A percentile compares a stretch with the other conserved stretches of the same genome.
Evolutionary conservation across 2,329 filamentous ascomycete species (phyloP).

Genomic region (Periconia macrospinosa): DNA sequence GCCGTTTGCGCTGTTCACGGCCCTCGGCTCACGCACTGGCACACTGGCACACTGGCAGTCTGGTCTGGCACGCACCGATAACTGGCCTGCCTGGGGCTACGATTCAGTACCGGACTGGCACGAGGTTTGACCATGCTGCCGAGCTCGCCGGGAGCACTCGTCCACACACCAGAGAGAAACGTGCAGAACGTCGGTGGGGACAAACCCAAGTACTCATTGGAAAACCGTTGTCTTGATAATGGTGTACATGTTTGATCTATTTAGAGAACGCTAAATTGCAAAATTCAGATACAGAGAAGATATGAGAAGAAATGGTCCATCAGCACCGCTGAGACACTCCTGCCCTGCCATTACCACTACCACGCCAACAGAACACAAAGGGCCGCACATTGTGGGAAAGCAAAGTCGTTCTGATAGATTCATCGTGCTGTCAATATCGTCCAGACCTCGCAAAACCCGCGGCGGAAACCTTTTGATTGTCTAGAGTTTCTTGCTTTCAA

Average conservation of each 20-base stretch:
- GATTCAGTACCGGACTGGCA: too few species aligned
- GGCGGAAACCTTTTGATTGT: background rate
- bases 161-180: too few species aligned
- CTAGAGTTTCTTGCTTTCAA: background rate
- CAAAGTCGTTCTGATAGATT: constrained; percentile 23
- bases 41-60: too few species aligned
- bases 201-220: too few species aligned
- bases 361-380: constrained; percentile 4
- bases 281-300: constrained; percentile 10
- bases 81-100: too few species aligned
- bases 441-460: constrained; percentile 24
- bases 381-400: constrained; percentile 14
- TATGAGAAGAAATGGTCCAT: constrained; percentile 10
- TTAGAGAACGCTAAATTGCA: constrained; percentile 21
- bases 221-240: background rate
- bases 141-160: too few species aligned
- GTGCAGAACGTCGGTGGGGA: too few species aligned
- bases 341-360: constrained; percentile 18
- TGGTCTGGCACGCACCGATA: too few species aligned
- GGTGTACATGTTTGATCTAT: constrained; percentile 6
- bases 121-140: too few species aligned
- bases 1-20: background rate
- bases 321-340: constrained; percentile 20
- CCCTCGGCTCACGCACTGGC: too few species aligned
- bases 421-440: constrained; percentile 10